Evolutionary conservation across 2,329 filamentous ascomycete genomes (phyloP), one percentile per base, ranked within the genome.

Genomic region (Dactylellina leptospora): DNA sequence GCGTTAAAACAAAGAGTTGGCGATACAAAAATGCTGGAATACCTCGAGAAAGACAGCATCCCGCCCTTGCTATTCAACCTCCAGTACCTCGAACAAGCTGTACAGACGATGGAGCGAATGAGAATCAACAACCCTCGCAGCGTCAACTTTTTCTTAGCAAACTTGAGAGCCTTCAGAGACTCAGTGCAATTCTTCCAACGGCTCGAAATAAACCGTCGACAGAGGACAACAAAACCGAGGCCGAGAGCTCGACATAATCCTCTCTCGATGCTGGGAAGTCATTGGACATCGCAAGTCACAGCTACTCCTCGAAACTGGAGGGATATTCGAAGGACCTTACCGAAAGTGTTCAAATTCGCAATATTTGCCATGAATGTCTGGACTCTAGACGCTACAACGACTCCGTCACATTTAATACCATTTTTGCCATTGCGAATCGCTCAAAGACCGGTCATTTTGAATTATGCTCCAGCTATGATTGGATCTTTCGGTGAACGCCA

Each of bases 321-420:
- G 10, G 36, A 45, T 4, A 60, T 68, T 40, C 53, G 54, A 28
- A 23, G 13, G 4, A 25, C 22, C 9, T 22, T 58, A 1, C 61
- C 62, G 13, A 28, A 27, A 13, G n/a, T 36, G 16, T 42, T 54
- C 38, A 28, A 40, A 18, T 47, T 45, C 8, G 47, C 54, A 16
- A 33, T 23, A 1, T 68, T 68, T 18, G 20, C 36, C 10, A 4
- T 40, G n/a, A 54, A 40, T 18, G 47, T 68, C 25, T 68, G 62
- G 62, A 68, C 62, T 3, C 11, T 68, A 10, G 62, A 68, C 28
- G 42, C 62, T 30, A 45, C 62, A 2, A n/a, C 5, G 8, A 53
- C 55, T 5, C 30, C 47, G 16, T 9, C 53, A 11, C 11, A 45
- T 20, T 20, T 23, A 9, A 38, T 54, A 8, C 22, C 22, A 16